These are phyloP conservation scores for Psilocybe tampanensis DNA, from an alignment of 768 basidiomycete species.

Conservation along the genomic window DNA sequence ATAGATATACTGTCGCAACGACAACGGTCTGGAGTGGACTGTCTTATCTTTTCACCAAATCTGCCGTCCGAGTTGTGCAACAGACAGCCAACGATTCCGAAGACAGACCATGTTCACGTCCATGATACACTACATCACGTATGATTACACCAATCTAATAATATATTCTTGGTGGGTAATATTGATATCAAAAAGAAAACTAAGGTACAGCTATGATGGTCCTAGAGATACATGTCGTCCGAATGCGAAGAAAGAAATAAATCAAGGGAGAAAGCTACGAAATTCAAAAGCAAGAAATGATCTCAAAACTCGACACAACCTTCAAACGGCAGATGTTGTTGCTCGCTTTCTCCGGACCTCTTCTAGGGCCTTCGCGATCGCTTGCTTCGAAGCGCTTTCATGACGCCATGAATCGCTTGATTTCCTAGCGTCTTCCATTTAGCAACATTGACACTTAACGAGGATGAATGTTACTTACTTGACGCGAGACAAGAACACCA, in stretches of 20 bases:
- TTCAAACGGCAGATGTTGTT: constrained; percentile 13
- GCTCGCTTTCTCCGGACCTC: constrained; percentile 64
- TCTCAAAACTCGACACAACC: not conserved
- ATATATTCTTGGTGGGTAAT: not conserved
- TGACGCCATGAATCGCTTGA: constrained; percentile 67
- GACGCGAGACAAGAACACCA: constrained; percentile 66
- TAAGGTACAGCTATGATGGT: constrained; percentile 15
- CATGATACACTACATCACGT: constrained; percentile 11
- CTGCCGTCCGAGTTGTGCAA: constrained; percentile 64
- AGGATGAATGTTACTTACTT: constrained; percentile 46
- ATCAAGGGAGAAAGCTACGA: constrained; percentile 1
- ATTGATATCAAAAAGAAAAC: not conserved
- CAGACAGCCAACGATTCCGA: constrained; percentile 17
- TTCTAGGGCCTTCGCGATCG: constrained; percentile 65
- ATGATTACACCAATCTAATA: not conserved
- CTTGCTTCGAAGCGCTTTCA: constrained; percentile 60
- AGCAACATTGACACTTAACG: not conserved
- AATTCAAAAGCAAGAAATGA: constrained; percentile 8
- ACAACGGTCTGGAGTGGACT: constrained; percentile 94
- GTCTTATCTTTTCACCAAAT: constrained; percentile 77
- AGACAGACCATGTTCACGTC: constrained; percentile 12
- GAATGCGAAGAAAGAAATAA: constrained; percentile 3
- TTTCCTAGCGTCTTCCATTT: constrained; percentile 40
- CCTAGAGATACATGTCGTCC: constrained; percentile 16
- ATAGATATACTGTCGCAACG: constrained; percentile 82